These are phyloP conservation scores for Fusarium veterinarium DNA, from an alignment of 2,329 filamentous ascomycete species.

Conservation along the genomic window DNA sequence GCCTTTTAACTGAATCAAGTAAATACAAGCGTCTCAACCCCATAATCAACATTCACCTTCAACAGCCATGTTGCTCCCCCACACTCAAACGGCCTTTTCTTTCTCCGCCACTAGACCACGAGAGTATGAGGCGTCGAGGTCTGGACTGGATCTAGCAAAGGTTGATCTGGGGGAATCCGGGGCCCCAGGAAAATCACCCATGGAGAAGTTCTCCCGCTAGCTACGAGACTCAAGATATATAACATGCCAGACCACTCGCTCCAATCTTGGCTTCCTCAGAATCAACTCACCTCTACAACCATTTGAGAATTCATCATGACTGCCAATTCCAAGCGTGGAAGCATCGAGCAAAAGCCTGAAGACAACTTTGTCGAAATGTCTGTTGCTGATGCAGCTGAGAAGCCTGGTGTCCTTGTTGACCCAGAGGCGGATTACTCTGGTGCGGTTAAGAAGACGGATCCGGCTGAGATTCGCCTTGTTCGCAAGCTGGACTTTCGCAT, in stretches of 20 bases:
- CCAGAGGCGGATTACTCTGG: conserved; percentile 49
- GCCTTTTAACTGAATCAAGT: not conserved
- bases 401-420: conserved; percentile 36
- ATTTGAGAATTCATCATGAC: conserved; percentile 23
- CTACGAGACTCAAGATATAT: not conserved
- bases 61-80: not conserved
- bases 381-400: conserved; percentile 27
- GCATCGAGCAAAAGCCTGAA: conserved; percentile 42
- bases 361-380: conserved; percentile 43
- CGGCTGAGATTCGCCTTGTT: conserved; percentile 52
- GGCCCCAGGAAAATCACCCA: conserved; percentile 15
- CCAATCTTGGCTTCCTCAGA: not conserved
- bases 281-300: not conserved
- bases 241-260: not conserved
- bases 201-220: not conserved
- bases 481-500: conserved; percentile 52
- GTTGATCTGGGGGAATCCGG: conserved; percentile 29
- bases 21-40: not conserved
- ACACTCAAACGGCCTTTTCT: conserved; percentile 11
- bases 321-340: conserved; percentile 24
- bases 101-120: conserved; percentile 24
- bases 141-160: not conserved
- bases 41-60: not conserved
- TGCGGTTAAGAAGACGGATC: conserved; percentile 48
- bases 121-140: not conserved